Conservation (phyloP, 2,329 filamentous ascomycete species). For the Botrytis aclada region DNA sequence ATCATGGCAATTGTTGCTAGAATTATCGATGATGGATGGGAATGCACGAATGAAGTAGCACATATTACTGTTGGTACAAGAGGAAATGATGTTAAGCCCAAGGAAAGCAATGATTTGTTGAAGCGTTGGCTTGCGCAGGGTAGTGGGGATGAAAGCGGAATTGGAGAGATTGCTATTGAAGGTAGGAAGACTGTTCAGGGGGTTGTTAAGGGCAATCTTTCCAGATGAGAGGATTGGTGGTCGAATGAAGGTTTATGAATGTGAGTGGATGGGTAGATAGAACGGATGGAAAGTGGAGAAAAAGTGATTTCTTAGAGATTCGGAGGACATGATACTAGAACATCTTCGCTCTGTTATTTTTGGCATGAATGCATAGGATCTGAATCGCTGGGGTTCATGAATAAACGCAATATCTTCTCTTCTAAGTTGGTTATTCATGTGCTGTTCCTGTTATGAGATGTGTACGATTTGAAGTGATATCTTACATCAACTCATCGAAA, state of each 20-base stretch:
- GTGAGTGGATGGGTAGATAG: neutral
- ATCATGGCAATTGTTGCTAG: constrained; percentile 91
- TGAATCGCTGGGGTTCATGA: neutral
- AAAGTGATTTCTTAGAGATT: neutral
- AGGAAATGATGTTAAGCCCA: constrained; percentile 73
- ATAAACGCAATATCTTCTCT: neutral
- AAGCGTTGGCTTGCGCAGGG: constrained; percentile 68
- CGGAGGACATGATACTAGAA: neutral
- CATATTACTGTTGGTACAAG: constrained; percentile 90
- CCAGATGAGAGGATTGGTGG: constrained; percentile 23
- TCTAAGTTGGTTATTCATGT: neutral
- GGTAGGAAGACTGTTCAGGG: constrained; percentile 33
- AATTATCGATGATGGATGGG: constrained; percentile 60
- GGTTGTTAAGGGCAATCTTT: constrained; percentile 34
- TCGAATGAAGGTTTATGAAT: neutral
- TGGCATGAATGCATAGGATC: neutral
- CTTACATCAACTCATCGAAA: neutral
- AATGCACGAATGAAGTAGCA: constrained; percentile 72
- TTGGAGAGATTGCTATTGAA: constrained; percentile 35
- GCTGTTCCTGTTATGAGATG: neutral
- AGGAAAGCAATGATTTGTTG: constrained; percentile 87
- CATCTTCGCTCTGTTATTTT: neutral
- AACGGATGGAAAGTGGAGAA: neutral
- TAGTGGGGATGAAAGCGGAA: constrained; percentile 36
- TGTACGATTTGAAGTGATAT: neutral